A percentile compares a stretch with the other conserved stretches of the same genome.
Conservation (phyloP, 495 filamentous ascomycete genomes). For the Aspergillus avenaceus region DNA sequence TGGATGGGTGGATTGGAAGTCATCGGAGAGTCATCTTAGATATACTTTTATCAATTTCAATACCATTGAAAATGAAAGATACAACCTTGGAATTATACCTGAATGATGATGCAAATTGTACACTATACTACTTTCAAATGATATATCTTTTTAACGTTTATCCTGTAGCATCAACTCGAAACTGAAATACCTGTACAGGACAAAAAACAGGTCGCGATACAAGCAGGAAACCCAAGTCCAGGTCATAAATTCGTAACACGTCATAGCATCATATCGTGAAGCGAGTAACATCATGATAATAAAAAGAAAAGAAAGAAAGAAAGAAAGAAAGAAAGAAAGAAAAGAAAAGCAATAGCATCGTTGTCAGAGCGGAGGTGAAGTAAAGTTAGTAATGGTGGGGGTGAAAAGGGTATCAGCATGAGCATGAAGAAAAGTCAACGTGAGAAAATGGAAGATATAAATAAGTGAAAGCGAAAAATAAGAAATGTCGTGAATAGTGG, state of each 20-base stretch:
- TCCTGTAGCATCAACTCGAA: not conserved
- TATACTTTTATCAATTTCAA: no score
- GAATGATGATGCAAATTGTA: not conserved
- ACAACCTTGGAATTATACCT: not conserved
- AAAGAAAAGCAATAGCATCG: not conserved
- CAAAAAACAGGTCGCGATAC: not conserved
- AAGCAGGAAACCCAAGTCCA: not conserved
- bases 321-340: not conserved
- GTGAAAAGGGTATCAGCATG: no score
- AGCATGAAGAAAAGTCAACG: no score
- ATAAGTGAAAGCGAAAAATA: no score
- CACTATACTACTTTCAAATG: not conserved
- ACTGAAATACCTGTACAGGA: not conserved
- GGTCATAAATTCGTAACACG: slow-evolving; percentile 3
- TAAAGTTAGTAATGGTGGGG: no score
- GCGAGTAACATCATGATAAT: not conserved
- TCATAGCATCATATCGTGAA: not conserved
- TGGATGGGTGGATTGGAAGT: slow-evolving; percentile 76
- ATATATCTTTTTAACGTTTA: not conserved
- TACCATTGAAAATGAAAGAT: no score
- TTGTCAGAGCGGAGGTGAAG: no score
- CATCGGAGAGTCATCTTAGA: slow-evolving; percentile 41
- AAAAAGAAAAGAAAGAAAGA: not conserved
- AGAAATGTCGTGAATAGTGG: no score
- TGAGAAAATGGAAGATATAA: no score